Base-by-base conservation (phyloP, 441 rosid species). In the Euphorbia neoarborescens region DNA sequence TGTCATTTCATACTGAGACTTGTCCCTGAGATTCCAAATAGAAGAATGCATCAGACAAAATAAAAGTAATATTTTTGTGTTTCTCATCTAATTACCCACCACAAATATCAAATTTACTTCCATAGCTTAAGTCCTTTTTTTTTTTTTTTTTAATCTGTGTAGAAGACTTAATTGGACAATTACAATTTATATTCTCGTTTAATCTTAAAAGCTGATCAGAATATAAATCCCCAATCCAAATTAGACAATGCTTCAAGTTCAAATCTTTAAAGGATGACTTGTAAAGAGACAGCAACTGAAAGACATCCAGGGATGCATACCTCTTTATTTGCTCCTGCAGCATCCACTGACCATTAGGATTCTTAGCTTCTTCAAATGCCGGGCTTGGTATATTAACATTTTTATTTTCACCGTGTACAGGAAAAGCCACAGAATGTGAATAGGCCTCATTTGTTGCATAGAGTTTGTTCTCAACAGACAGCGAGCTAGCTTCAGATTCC, bases 401-500 rank as follows among this genome's bases (percentile, higher is more conserved):
- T 73, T 76, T 76, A 72, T 66, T 76, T 70, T 73, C 79, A 72
- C 71, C 80, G 74, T 83, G 76, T 76, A 78, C 83, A 84, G 80
- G 77, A 78, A 66, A 78, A 76, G 75, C 73, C 72, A 71, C 65
- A 37, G 87, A 72, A 75, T 77, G 86, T 22, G 97, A 89, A 79
- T 87, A 86, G 54, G 86, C 90, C 76, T 88, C 94, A 63, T 81
- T 89, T 74, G 78, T 70, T 35, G 82, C 71, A 59, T 78, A 81
- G 13, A 70, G 84, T 58, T 86, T 91, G 80, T 85, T 87, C 82
- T 94, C 96, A 71, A 90, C 87, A 0, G 97, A 89, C 62, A 92
- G 87, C 22, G 99, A 94, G 80, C 98, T 94, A 66, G 94, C 93
- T 84, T 92, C 98, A 56, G 99, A 94, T 80, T 94, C 98, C 81